Percentiles rank a stretch among this genome's conserved stretches.
These are phyloP conservation scores for Chamaenerion angustifolium DNA, from an alignment of 345 rosid genomes.

Conservation along the genomic window DNA sequence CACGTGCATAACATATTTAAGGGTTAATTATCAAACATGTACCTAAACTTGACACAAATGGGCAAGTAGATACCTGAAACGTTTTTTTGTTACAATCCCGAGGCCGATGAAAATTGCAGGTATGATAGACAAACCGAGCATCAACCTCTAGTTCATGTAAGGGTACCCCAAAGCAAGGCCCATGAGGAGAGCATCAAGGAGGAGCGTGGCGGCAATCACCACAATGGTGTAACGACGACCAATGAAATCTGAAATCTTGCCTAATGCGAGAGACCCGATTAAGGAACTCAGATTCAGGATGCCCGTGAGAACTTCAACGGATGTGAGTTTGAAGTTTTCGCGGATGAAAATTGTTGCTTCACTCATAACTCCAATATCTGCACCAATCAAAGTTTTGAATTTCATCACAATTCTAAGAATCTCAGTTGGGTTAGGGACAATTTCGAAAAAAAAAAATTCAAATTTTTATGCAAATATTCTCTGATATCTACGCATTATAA, in stretches of 20 bases:
- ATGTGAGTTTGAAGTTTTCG: constrained; percentile 26
- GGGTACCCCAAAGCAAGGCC: constrained; percentile 20
- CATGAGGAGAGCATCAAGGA: constrained; percentile 37
- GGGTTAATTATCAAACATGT: too few relatives aligned
- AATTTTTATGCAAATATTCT: too few relatives aligned
- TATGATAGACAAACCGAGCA: constrained; percentile 38
- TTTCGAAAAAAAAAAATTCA: too few relatives aligned
- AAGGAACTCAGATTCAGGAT: constrained; percentile 34
- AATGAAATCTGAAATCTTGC: constrained; percentile 42
- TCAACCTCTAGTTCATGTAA: constrained; percentile 33
- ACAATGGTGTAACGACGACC: constrained; percentile 45
- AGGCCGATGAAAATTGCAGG: constrained; percentile 21
- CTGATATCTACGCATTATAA: too few relatives aligned
- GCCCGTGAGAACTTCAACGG: constrained; percentile 41
- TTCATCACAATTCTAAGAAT: too few relatives aligned
- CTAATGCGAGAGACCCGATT: constrained; percentile 36
- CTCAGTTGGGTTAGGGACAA: too few relatives aligned
- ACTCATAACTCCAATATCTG: too few relatives aligned
- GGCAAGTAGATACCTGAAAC: too few relatives aligned
- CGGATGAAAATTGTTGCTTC: constrained; percentile 38
- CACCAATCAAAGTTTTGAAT: too few relatives aligned
- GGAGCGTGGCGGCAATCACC: constrained; percentile 31
- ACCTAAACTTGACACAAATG: too few relatives aligned
- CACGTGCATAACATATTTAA: too few relatives aligned
- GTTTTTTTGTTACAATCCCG: too few relatives aligned